These are phyloP conservation scores for Brassica cretica DNA, from an alignment of 345 rosid species.

Conservation along the genomic window DNA sequence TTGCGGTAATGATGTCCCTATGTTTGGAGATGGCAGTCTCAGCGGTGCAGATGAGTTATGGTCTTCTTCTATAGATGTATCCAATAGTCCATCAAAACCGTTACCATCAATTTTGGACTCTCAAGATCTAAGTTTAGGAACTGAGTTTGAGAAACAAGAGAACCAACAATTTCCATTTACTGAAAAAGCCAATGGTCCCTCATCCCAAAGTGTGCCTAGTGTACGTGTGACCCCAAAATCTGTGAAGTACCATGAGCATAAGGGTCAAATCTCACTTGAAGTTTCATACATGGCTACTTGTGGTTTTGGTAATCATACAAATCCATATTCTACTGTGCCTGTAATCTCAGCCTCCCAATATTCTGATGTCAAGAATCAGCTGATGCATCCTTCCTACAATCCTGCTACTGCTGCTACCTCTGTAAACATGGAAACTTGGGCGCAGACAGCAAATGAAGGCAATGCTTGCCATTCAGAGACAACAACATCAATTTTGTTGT, in stretches of 20 bases:
- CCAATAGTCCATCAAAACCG: slow-evolving; percentile 52
- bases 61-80: slow-evolving; percentile 67
- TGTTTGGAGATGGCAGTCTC: slow-evolving; percentile 75
- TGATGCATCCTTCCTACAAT: slow-evolving; percentile 53
- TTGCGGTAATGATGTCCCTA: slow-evolving; percentile 91
- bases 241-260: slow-evolving; percentile 43
- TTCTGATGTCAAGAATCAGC: slow-evolving; percentile 50
- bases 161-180: slow-evolving; percentile 45
- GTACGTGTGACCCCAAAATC: slow-evolving; percentile 28
- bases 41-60: slow-evolving; percentile 69
- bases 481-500: slow-evolving; percentile 72
- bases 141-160: slow-evolving; percentile 55
- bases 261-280: slow-evolving; percentile 24
- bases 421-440: slow-evolving; percentile 62
- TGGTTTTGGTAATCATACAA: slow-evolving; percentile 51
- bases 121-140: slow-evolving; percentile 48
- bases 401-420: slow-evolving; percentile 44
- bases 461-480: slow-evolving; percentile 89
- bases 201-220: slow-evolving; percentile 41
- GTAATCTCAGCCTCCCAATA: slow-evolving; percentile 49
- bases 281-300: slow-evolving; percentile 43
- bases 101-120: slow-evolving; percentile 50
- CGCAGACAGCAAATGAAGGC: slow-evolving; percentile 97
- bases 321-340: slow-evolving; percentile 59
- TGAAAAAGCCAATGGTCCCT: slow-evolving; percentile 45